Evolutionary conservation across 352 stramenopile genomes (phyloP), one percentile per base, ranked within the genome.

Genomic region (Peronosclerospora sorghi): DNA sequence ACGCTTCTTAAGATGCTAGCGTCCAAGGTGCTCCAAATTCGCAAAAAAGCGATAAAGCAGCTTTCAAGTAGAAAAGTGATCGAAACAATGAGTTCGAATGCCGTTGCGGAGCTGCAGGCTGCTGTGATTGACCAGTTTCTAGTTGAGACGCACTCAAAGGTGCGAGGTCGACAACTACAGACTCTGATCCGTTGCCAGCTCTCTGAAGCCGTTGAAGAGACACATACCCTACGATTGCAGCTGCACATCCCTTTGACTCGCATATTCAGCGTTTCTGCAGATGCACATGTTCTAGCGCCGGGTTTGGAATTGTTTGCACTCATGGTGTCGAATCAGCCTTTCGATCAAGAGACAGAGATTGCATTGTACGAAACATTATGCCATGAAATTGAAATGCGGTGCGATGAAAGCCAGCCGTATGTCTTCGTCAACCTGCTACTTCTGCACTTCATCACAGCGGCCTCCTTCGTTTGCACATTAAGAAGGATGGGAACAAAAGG

Each of bases 81-180:
- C 7, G 32, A 46, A 1, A 9, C 41, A 13, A 41, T 62, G 26
- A 41, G 4, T n/a, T 13, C 15, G 5, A 42, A 56, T 15, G 19
- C 13, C 39, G 32, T 51, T 42, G 43, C 30, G 37, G 26, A 59
- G 19, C 47, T 89, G 8, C 57, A 74, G 17, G 12, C 32, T 1
- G 51, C 76, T 41, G 41, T 89, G 4, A 54, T 60, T 26, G 28
- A 44, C 8, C 77, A 85, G 48, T 47, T 86, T 17, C 32, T 73
- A 9, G 49, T 71, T 8, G 77, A 89, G 40, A 68, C 66, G 4
- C 74, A 89, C 32, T 74, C 77, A n/a, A 83, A 77, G 41, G 54
- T 84, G 14, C 66, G 65, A 29, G 60, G 58, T 4, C 69, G 72
- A 27, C 59, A 76, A 35, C 53, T 87, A 8, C 48, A 79, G 32